Evolutionary conservation across 2,329 filamentous ascomycete genomes (phyloP).

Genomic region (Stromatinia cepivora): DNA sequence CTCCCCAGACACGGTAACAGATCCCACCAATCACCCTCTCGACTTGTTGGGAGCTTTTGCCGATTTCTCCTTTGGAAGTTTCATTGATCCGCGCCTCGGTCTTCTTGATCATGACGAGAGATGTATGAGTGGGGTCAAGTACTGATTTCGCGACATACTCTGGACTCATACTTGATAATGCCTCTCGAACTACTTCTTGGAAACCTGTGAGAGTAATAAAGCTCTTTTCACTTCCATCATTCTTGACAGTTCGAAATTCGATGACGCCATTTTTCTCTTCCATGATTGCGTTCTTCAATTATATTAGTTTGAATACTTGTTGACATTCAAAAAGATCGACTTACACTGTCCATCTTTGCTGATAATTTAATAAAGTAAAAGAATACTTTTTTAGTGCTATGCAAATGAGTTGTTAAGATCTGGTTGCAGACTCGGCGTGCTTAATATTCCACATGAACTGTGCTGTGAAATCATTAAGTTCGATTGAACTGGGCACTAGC

Average conservation of each 20-base stretch:
- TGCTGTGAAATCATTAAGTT: not conserved
- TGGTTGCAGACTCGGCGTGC: not conserved
- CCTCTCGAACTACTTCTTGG: slow-evolving; percentile 2
- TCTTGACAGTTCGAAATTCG: not conserved
- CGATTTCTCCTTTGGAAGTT: no score
- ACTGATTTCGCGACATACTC: not conserved
- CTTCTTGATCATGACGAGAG: slow-evolving; percentile 1
- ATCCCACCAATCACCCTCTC: slow-evolving; percentile 1
- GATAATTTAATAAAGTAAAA: not conserved
- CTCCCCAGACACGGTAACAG: not conserved
- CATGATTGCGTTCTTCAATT: not conserved
- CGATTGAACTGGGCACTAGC: not conserved
- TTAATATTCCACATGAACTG: not conserved
- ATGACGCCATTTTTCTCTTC: not conserved
- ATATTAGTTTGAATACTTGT: not conserved
- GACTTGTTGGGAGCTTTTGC: not conserved
- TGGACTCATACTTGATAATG: not conserved
- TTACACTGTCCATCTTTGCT: not conserved
- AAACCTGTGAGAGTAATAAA: not conserved
- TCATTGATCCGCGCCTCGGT: no score
- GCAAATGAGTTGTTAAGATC: not conserved
- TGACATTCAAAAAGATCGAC: not conserved
- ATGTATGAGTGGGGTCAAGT: not conserved
- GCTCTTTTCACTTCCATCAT: not conserved
- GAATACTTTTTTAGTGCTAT: not conserved